Evolutionary conservation across 495 filamentous ascomycete species (phyloP).

Genomic region (Opeltia flavorubescens): DNA sequence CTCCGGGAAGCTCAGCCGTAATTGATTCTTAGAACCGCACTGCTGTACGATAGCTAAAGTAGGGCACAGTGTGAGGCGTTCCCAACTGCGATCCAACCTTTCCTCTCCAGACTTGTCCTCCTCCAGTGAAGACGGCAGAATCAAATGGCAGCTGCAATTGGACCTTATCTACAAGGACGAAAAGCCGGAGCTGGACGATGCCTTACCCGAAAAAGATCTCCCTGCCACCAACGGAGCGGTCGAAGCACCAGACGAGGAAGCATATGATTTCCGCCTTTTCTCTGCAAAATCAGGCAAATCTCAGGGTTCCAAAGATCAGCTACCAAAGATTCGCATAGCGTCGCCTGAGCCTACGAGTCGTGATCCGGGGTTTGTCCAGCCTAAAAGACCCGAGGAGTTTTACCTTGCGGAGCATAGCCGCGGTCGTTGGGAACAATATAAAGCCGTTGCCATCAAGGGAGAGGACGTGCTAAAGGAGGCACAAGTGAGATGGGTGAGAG

Average conservation of each 20-base stretch:
- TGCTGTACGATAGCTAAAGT: too few relatives aligned
- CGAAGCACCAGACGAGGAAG: neutral
- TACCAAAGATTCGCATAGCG: neutral
- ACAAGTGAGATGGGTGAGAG: neutral
- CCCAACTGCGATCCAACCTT: too few relatives aligned
- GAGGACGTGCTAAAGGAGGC: neutral
- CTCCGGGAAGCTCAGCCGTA: too few relatives aligned
- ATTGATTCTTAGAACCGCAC: too few relatives aligned
- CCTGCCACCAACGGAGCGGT: too few relatives aligned
- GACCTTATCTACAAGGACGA: too few relatives aligned
- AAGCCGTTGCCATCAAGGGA: neutral
- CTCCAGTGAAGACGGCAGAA: too few relatives aligned
- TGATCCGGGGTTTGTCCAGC: neutral
- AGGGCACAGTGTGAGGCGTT: too few relatives aligned
- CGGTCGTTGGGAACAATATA: neutral
- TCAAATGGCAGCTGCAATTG: too few relatives aligned
- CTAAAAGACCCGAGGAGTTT: neutral
- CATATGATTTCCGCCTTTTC: neutral
- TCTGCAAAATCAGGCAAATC: neutral
- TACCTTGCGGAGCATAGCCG: neutral
- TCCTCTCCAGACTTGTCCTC: too few relatives aligned
- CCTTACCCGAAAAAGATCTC: too few relatives aligned
- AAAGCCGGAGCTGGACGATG: too few relatives aligned
- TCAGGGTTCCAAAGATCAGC: neutral
- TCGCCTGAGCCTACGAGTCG: neutral